A percentile compares a stretch with the other conserved stretches of the same genome.
Conservation (phyloP, 2,329 filamentous ascomycete genomes). For the Cytospora leucostoma region DNA sequence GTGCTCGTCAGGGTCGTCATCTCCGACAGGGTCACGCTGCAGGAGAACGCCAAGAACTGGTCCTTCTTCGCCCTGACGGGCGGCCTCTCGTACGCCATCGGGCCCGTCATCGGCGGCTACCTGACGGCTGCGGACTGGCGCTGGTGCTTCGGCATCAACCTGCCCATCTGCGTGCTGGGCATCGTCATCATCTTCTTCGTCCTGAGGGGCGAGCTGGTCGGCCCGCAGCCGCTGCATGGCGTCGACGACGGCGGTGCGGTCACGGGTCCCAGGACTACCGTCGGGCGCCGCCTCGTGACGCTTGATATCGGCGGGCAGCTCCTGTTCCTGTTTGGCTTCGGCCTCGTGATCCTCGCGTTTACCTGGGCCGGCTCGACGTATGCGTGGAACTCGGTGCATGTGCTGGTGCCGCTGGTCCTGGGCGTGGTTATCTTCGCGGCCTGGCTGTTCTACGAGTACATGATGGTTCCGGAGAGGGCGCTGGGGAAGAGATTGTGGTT, state of each 20-base stretch:
- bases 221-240: slow-evolving; percentile 50
- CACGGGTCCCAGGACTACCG: not conserved
- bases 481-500: slow-evolving; percentile 50
- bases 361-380: slow-evolving; percentile 59
- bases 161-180: slow-evolving; percentile 55
- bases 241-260: slow-evolving; percentile 37
- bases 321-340: slow-evolving; percentile 57
- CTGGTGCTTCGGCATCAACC: slow-evolving; percentile 66
- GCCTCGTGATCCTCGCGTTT: slow-evolving; percentile 55
- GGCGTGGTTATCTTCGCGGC: slow-evolving; percentile 43
- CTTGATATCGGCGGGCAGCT: slow-evolving; percentile 58
- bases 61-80: slow-evolving; percentile 61
- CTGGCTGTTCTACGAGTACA: slow-evolving; percentile 55
- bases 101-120: slow-evolving; percentile 63
- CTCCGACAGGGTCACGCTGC: slow-evolving; percentile 62
- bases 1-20: slow-evolving; percentile 63
- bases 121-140: slow-evolving; percentile 60
- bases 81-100: slow-evolving; percentile 60
- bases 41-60: slow-evolving; percentile 64
- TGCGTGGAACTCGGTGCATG: slow-evolving; percentile 50
- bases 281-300: slow-evolving; percentile 51
- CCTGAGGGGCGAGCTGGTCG: slow-evolving; percentile 59
- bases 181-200: slow-evolving; percentile 57
- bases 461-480: slow-evolving; percentile 51
- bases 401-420: slow-evolving; percentile 50